These are phyloP conservation scores for Ambrosia hybrid DNA, from an alignment of 140 eudicot species.

Conservation along the genomic window DNA sequence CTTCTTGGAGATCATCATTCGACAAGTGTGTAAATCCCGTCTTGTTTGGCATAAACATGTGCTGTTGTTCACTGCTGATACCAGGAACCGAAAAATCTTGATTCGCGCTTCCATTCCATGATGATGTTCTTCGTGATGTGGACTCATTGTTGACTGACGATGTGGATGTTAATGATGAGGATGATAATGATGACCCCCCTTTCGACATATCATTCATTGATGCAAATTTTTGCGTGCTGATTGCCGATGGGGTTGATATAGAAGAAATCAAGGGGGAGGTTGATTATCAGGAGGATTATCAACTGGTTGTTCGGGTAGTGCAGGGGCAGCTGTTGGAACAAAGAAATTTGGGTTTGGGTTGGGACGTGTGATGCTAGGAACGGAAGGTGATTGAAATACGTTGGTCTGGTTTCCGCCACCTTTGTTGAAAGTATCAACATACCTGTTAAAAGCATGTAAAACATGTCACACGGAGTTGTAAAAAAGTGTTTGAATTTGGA, in stretches of 20 bases:
- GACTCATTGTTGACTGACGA: conserved; percentile 21
- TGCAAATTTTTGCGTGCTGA: conserved; percentile 55
- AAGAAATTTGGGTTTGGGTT: conserved; percentile 57
- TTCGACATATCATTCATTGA: conserved; percentile 65
- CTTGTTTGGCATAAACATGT: conserved; percentile 42
- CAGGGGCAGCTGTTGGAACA: conserved; percentile 63
- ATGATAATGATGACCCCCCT: conserved; percentile 30
- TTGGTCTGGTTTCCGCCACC: too few species aligned
- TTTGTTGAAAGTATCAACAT: conserved; percentile 62
- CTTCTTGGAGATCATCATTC: conserved; percentile 81
- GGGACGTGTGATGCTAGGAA: neutral
- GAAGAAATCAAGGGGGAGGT: conserved; percentile 36
- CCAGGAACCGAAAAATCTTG: conserved; percentile 37
- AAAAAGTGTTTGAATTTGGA: neutral
- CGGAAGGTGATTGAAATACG: too few species aligned
- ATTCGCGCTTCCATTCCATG: conserved; percentile 67
- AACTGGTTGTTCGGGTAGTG: conserved; percentile 34
- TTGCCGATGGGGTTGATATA: conserved; percentile 35
- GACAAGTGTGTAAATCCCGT: conserved; percentile 38
- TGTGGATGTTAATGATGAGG: conserved; percentile 26
- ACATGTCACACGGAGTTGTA: too few species aligned
- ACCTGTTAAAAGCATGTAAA: conserved; percentile 49
- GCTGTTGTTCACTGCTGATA: conserved; percentile 30
- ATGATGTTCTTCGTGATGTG: conserved; percentile 66
- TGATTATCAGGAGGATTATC: conserved; percentile 39